Evolutionary conservation across 176 grass and related monocot genomes (phyloP).

Genomic region (Lolium rigidum): DNA sequence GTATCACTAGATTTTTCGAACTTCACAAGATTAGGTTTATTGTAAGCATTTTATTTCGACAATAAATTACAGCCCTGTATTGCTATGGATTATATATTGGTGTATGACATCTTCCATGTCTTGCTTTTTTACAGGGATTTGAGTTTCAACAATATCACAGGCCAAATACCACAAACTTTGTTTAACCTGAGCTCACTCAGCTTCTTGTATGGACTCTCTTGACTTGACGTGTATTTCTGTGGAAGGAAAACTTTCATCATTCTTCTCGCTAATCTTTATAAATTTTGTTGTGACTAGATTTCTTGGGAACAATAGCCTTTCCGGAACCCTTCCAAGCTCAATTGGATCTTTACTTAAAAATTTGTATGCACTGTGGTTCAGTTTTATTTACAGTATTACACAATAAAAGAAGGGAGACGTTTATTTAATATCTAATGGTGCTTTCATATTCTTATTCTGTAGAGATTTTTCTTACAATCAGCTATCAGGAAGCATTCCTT

Average conservation of each 20-base stretch:
- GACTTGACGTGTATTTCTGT: background rate
- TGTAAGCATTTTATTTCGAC: conserved; percentile 47
- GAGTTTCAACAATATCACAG: conserved; percentile 95
- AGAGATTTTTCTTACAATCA: conserved; percentile 97
- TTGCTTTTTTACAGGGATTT: conserved; percentile 59
- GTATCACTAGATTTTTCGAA: conserved; percentile 58
- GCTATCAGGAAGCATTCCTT: conserved; percentile 75
- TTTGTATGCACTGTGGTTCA: conserved; percentile 57
- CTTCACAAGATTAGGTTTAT: conserved; percentile 41
- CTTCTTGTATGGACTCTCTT: conserved; percentile 56
- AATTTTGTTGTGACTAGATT: conserved; percentile 34
- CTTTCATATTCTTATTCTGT: conserved; percentile 26
- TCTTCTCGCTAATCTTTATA: conserved; percentile 9
- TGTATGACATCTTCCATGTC: background rate
- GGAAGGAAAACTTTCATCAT: conserved; percentile 39
- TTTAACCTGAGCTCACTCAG: conserved; percentile 57
- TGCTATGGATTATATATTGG: background rate
- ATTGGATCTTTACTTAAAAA: conserved; percentile 65
- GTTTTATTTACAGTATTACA: background rate
- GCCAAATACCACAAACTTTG: conserved; percentile 70
- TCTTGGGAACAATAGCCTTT: conserved; percentile 94
- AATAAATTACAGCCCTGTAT: background rate
- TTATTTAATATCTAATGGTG: conserved; percentile 12
- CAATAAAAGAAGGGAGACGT: background rate
- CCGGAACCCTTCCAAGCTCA: conserved; percentile 58